Evolutionary conservation across 257 asterid genomes (phyloP), one percentile per base, ranked within the genome.

Genomic region (Solanum chiquidenum): DNA sequence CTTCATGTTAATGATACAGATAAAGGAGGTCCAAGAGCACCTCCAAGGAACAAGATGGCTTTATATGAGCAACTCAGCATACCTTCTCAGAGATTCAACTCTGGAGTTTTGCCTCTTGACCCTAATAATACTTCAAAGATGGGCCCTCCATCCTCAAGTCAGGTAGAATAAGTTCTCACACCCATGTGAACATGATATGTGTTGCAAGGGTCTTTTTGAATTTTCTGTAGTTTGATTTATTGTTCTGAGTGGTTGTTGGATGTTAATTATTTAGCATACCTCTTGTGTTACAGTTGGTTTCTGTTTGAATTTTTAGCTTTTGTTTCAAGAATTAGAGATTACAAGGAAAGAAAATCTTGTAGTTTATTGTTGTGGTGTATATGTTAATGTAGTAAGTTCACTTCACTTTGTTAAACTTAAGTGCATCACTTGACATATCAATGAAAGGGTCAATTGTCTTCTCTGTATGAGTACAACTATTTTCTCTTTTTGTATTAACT

Each of bases 1-100:
- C 96, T 96, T 91, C 98, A 96, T 90, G 96, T 96, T 52, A 96
- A 93, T 90, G 98, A 95, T 91, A 90, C 98, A 7, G 98, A 94
- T 77, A 96, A 95, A 87, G 98, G 99, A 90, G 98, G 99, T 90
- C 99, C 99, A 64, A 94, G 98, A 92, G 99, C 99, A 29, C 99
- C 99, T 74, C 99, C 99, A 71, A 95, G 99, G 89, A 96, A 96
- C 87, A 96, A 95, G 95, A 96, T 96, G 99, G 99, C 99, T 79
- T 91, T 96, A 10, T 96, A 95, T 69, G 99, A 96, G 91, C 99
- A 96, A 91, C 94, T 96, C 31, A 94, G 98, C 75, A 94, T 96
- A 86, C 98, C 98, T 90, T 95, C 98, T 64, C 98, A 94, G 89
- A 93, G 97, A 90, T 94, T 91, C 87, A 91, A 83, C 79, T 89